Conservation (phyloP, 352 stramenopile species). For the Globisporangium lucens region DNA sequence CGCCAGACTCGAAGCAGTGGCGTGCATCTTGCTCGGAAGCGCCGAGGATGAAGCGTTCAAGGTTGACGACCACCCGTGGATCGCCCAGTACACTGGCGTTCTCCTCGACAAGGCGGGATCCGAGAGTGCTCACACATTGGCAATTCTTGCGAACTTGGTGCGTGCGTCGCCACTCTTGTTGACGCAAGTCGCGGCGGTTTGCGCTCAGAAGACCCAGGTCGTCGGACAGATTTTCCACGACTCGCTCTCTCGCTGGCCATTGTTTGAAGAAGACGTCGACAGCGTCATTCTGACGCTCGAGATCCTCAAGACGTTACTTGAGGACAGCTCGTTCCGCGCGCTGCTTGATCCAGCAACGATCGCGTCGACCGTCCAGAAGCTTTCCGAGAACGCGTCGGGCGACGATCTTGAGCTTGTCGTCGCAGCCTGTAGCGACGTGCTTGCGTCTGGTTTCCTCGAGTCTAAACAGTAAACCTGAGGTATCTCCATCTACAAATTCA, state of each 20-base stretch:
- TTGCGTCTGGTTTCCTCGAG: conserved; percentile 15
- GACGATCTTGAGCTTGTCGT: conserved; percentile 45
- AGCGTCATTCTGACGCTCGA: conserved; percentile 49
- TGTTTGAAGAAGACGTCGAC: conserved; percentile 68
- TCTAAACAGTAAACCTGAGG: neutral
- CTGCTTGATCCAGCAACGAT: conserved; percentile 41
- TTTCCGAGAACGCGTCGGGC: conserved; percentile 39
- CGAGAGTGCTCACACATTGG: conserved; percentile 46
- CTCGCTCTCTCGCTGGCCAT: conserved; percentile 45
- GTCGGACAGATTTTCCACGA: conserved; percentile 44
- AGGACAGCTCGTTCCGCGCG: conserved; percentile 27
- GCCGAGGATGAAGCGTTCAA: conserved; percentile 33
- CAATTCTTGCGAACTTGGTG: conserved; percentile 39
- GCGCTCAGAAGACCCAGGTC: conserved; percentile 29
- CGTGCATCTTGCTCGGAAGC: conserved; percentile 43
- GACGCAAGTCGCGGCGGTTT: conserved; percentile 37
- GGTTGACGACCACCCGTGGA: conserved; percentile 42
- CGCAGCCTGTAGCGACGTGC: conserved; percentile 33
- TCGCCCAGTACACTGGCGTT: conserved; percentile 37
- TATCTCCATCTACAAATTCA: neutral
- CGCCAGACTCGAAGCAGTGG: conserved; percentile 44
- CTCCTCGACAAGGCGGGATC: conserved; percentile 46
- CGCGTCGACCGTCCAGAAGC: conserved; percentile 43
- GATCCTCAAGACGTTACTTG: conserved; percentile 36
- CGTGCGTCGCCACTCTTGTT: conserved; percentile 29